Evolutionary conservation across 768 basidiomycete genomes (phyloP), one percentile per base, ranked within the genome.

Genomic region (Thelephora aurantiotincta): DNA sequence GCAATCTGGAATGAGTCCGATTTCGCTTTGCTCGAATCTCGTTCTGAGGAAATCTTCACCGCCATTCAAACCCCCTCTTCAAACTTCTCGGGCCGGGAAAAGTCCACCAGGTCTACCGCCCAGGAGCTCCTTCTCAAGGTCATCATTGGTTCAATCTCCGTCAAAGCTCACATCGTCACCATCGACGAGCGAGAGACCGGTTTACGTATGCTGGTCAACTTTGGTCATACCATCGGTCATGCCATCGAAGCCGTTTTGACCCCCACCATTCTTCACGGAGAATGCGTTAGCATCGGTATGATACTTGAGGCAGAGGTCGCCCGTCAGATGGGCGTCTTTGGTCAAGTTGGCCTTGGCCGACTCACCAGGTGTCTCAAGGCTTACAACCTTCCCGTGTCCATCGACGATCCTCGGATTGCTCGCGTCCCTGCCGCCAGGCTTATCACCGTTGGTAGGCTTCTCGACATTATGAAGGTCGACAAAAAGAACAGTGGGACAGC

Each of bases 211-310:
- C 80, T 99, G 47, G 94, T 99, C 70, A 99, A 99, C 66, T 98
- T 98, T 59, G 96, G 96, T 1, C 96, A 99, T 64, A 91, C 86
- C 37, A 93, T 99, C 57, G 96, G 96, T 0, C 96, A 99, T 67
- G 96, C 94, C 13, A 93, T 98, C 57, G 96, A 99, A 66, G 96
- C 92, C 6, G 78, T 98, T 35, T 68, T 98, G 48, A 94, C 94
- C 0, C 94, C 94, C 16, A 74, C 81, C 13, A 84, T 97, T 52
- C 77, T 99, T 11, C 96, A 99, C 55, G 96, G 96, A 37, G 96
- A 99, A 64, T 97, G 94, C 56, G 81, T 99, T 57, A 79, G 83
- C 48, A 75, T 98, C 22, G 96, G 96, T 3, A 98, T 97, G 82
- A 83, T 98, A 48, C 77, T 98, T 41, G 96, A 99, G 62, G 94